phyloP scores from a whole-genome alignment of 2,329 filamentous ascomycete genomes.

The Ophiostoma sp. region DNA sequence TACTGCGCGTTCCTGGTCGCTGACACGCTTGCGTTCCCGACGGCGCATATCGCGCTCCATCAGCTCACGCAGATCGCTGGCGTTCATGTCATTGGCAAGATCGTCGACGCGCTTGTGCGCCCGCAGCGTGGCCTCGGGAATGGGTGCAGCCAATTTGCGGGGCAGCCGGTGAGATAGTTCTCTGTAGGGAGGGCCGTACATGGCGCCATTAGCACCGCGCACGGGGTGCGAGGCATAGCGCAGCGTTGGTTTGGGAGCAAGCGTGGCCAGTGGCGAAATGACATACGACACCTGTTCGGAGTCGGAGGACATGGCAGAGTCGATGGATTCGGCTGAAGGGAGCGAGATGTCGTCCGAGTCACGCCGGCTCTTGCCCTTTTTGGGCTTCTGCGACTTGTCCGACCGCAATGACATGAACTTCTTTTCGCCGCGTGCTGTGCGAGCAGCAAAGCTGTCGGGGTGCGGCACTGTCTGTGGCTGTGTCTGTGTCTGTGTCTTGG shows the following conservation, averaged over 20 bases:
- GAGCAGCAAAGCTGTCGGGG: slow-evolving; percentile 36
- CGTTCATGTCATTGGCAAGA: slow-evolving; percentile 79
- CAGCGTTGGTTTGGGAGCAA: slow-evolving; percentile 79
- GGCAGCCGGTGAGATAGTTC: slow-evolving; percentile 43
- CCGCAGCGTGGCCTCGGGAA: slow-evolving; percentile 56
- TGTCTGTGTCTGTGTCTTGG: slow-evolving; percentile 28
- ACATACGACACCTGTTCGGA: slow-evolving; percentile 74
- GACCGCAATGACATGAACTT: slow-evolving; percentile 25
- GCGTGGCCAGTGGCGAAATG: slow-evolving; percentile 71
- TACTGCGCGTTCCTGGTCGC: slow-evolving; percentile 62
- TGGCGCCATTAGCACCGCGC: slow-evolving; percentile 32
- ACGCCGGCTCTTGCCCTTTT: slow-evolving; percentile 45
- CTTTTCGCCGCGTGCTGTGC: slow-evolving; percentile 30
- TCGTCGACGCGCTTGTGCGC: slow-evolving; percentile 60
- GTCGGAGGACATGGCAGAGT: slow-evolving; percentile 69
- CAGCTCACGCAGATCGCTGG: slow-evolving; percentile 75
- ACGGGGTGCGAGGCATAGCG: slow-evolving; percentile 65
- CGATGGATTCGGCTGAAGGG: slow-evolving; percentile 66
- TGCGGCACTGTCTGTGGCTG: slow-evolving; percentile 48
- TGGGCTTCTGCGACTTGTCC: neutral
- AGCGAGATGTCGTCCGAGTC: slow-evolving; percentile 65
- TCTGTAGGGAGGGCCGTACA: slow-evolving; percentile 39
- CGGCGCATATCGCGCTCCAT: slow-evolving; percentile 85
- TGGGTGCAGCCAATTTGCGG: slow-evolving; percentile 47
- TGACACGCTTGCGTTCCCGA: slow-evolving; percentile 65